Evolutionary conservation across 2,329 filamentous ascomycete genomes (phyloP), one percentile per base, ranked within the genome.

Genomic region (Mycosphaerella sp.): DNA sequence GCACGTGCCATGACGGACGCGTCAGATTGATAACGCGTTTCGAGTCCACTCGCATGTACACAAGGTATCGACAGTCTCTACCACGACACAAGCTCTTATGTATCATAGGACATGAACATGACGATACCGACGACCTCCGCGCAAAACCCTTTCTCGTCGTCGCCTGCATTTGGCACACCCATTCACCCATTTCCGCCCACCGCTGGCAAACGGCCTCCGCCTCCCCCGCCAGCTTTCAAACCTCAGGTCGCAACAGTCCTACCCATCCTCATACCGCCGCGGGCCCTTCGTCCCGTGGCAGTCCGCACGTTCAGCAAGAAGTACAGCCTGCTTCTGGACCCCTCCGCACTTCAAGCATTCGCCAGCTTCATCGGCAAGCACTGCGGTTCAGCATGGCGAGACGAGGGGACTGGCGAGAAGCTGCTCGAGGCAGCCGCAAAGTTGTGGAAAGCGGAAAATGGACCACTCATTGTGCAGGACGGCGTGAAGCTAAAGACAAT

Each of bases 301-400:
- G 97, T 98, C 66, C 83, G 93, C 41, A 94, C 88, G 0, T 95
- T 98, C 60, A 98, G 93, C 1, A 96, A 96, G 70, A 98, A 97
- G 66, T 89, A 98, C 71, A 94, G 91, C 62, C 76, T 98, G 50
- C 97, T 90, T 0, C 80, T 98, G 47, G 90, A 87, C 6, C 93
- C 91, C 0, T 82, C 89, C 0, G 89, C 93, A 0, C 75, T 98
- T 4, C 84, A 91, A 68, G 81, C 87, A 41, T 77, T 98, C 28
- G 90, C 93, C 16, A 79, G 81, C 1, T 98, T 98, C 68, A 86
- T 98, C 47, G 94, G 93, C 9, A 85, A 87, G 61, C 86, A 95
- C 69, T 98, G 93, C 68, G 93, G 93, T 30, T 90, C 90, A 51
- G 89, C 84, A 83, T 98, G 93, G 93, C 82, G 91, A 62, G 90